These are phyloP conservation scores for Colletotrichum trifolii DNA, from an alignment of 2,329 filamentous ascomycete genomes.

Conservation along the genomic window DNA sequence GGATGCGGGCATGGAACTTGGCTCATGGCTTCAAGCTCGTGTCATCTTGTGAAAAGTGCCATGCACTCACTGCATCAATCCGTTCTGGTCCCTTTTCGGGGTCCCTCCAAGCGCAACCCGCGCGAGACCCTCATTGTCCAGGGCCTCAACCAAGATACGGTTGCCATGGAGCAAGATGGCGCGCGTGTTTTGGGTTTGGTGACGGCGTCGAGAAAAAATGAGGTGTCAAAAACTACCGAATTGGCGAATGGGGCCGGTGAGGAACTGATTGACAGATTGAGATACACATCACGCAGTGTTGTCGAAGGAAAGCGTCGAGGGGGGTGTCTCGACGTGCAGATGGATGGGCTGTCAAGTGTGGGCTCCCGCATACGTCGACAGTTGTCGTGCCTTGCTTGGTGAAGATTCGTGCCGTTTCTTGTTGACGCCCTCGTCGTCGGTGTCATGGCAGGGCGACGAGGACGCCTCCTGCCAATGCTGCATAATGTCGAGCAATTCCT, in stretches of 20 bases:
- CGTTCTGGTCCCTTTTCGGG: no score
- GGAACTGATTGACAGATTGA: neutral
- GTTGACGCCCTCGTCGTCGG: neutral
- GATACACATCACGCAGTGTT: neutral
- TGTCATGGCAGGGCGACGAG: neutral
- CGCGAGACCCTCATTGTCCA: neutral
- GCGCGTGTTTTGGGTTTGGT: constrained; percentile 5
- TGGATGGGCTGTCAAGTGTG: neutral
- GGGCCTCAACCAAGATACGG: constrained; percentile 13
- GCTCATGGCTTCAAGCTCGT: constrained; percentile 13
- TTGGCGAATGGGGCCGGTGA: constrained; percentile 10
- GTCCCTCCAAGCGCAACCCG: neutral
- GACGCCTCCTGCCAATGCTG: neutral
- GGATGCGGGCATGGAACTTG: constrained; percentile 5
- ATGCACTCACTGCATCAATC: neutral
- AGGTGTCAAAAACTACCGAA: constrained; percentile 20
- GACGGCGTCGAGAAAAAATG: constrained; percentile 15
- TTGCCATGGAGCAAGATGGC: constrained; percentile 7
- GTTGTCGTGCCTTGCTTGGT: constrained; percentile 8
- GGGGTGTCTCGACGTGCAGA: constrained; percentile 15
- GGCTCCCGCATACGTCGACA: neutral
- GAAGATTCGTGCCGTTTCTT: constrained; percentile 12
- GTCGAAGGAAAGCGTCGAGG: neutral
- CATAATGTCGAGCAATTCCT: neutral
- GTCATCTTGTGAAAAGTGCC: neutral